Evolutionary conservation across 148 eudicot species (phyloP), one percentile per base, ranked within the genome.

Genomic region (Suaeda aralocaspica): DNA sequence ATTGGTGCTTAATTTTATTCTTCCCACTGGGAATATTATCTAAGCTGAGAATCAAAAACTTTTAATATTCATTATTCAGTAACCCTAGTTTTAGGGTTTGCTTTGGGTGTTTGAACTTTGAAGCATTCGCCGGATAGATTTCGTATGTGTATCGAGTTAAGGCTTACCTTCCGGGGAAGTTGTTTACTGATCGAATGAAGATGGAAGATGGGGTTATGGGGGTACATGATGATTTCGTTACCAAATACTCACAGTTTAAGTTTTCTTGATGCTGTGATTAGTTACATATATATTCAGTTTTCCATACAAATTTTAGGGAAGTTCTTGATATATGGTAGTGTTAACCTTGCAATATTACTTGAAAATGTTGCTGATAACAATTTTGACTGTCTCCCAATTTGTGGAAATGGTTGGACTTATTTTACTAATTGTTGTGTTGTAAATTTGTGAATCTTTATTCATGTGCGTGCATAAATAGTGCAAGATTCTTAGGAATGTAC

Each of bases 401-500:
- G 14, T 18, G 61, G 29, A 57, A n/a, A n/a, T n/a, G n/a, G n/a
- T n/a, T n/a, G n/a, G 8, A 36, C 41, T 36, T 36, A 36, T 36
- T 36, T 36, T 36, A 36, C 41, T 36, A 36, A 36, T 3, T 8
- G 8, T 36, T 8, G n/a, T n/a, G n/a, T 36, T 36, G 4, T 36
- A 3, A 36, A 4, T 36, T 8, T 3, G 41, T 36, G 41, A 3
- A 48, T 48, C 21, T 45, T 13, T 56, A 26, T 58, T 5, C 31
- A 30, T 29, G 1, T 26, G 7, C 15, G 42, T 59, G n/a, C 41
- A 18, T 59, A 59, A 31, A 59, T 59, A 59, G 34, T 59, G 28
- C 59, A 57, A 57, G 61, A 57, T 57, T 59, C 63, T 41, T 29
- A 59, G 61, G 22, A 59, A 29, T 29, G 61, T 57, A 29, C 15